Percentiles rank a stretch among this genome's conserved stretches.
Conservation (phyloP, 345 rosid species). For the Eucalyptus tenuipes region DNA sequence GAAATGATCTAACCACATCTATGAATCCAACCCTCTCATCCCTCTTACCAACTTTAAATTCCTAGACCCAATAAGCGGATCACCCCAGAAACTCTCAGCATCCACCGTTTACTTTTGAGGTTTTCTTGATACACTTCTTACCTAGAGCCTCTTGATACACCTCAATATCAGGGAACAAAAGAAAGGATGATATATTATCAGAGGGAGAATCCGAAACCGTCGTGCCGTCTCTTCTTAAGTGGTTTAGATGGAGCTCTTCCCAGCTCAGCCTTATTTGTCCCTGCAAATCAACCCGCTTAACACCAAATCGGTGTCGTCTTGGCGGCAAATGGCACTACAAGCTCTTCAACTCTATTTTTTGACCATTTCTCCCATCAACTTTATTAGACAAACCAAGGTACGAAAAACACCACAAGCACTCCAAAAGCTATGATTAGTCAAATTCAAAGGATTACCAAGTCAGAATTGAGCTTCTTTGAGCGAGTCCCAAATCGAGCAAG, state of each 20-base stretch:
- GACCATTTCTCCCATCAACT: too few species aligned
- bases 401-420: too few species aligned
- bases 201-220: background rate
- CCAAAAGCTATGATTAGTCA: too few species aligned
- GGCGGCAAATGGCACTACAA: background rate
- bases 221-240: background rate
- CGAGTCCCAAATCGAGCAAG: too few species aligned
- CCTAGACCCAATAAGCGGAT: background rate
- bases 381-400: too few species aligned
- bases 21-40: background rate
- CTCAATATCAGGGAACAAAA: background rate
- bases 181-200: background rate
- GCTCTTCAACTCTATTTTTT: too few species aligned
- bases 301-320: conserved; percentile 47
- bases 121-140: background rate
- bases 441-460: too few species aligned
- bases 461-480: too few species aligned
- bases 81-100: background rate
- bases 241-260: conserved; percentile 54
- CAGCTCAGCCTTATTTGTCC: conserved; percentile 65
- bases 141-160: background rate
- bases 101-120: background rate
- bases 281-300: conserved; percentile 67
- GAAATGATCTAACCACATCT: conserved; percentile 4
- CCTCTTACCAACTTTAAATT: background rate